Evolutionary conservation across 108 stramenopile genomes (phyloP), one percentile per base, ranked within the genome.

Genomic region (Nannochloropsis gaditana): DNA sequence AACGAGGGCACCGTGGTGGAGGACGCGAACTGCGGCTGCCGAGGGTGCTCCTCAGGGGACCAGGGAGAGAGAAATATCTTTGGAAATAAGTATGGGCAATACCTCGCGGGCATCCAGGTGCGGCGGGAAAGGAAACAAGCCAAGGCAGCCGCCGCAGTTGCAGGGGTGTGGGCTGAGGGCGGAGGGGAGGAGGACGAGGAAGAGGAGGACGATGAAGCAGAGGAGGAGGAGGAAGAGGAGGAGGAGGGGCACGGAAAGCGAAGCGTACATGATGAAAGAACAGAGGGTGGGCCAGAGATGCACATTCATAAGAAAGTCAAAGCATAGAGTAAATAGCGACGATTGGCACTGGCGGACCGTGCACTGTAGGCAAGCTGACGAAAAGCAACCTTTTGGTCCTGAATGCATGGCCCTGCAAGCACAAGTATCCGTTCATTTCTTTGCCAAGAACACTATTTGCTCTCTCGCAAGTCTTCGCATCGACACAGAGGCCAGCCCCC

Each of bases 71-170:
- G 92, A 45, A 99, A 99, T 93, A 98, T 99, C 82, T 99, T 99
- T 90, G 99, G 98, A 50, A 99, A 99, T 93, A 99, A 99, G 87
- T 99, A 99, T 87, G 99, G 99, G 8, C 98, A 99, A 92, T 94
- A 95, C 88, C 90, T 99, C 79, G 99, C 99, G 5, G 96, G 95
- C 43, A 95, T 99, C 4, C 99, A 99, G 92, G 91, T 97, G 82
- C 94, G 94, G 5, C 90, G 96, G 82, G 96, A 95, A 89, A 85
- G 89, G 84, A 87, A 92, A 44, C 89, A 88, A 89, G 94, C 93
- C 88, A n/a, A 42, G 21, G 9, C 79, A 21, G 31, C 42, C 10
- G 21, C 44, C 17, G n/a, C 42, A 42, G 86, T 88, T 85, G 43
- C 82, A 11, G 87, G 42, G 8, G 43, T 44, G 43, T 84, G 81